Evolutionary conservation across 148 eudicot genomes (phyloP).

Genomic region (Silene conica): DNA sequence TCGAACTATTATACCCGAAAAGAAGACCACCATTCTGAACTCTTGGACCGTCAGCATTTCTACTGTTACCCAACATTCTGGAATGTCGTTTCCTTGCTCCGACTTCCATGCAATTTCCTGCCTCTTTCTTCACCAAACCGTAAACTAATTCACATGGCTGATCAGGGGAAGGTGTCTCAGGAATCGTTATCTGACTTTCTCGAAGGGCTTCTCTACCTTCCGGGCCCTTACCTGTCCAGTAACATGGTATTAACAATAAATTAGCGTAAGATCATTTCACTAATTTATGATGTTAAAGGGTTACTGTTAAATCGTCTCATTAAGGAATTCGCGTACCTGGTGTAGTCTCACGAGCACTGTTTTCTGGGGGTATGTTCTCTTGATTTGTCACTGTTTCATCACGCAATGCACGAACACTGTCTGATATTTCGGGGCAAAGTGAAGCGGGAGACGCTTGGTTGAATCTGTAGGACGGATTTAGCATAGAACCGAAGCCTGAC

Average conservation of each 20-base stretch:
- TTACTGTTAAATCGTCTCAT: too few relatives aligned
- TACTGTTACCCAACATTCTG: slow-evolving; percentile 48
- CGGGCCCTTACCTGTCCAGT: slow-evolving; percentile 44
- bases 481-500: slow-evolving; percentile 36
- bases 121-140: slow-evolving; percentile 71
- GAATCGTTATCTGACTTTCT: slow-evolving; percentile 76
- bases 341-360: slow-evolving; percentile 55
- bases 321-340: slow-evolving; percentile 44
- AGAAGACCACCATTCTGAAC: slow-evolving; percentile 47
- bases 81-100: slow-evolving; percentile 78
- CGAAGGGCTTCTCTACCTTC: slow-evolving; percentile 63
- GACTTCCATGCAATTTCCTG: slow-evolving; percentile 55
- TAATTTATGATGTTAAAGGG: neutral
- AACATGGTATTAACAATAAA: neutral
- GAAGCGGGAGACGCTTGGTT: slow-evolving; percentile 49
- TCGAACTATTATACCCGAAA: slow-evolving; percentile 40
- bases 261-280: neutral
- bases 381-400: slow-evolving; percentile 50
- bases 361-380: slow-evolving; percentile 83
- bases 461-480: slow-evolving; percentile 32
- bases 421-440: slow-evolving; percentile 67
- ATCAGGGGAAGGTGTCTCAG: slow-evolving; percentile 99
- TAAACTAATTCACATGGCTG: slow-evolving; percentile 65
- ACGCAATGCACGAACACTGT: slow-evolving; percentile 32
- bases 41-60: slow-evolving; percentile 35